Evolutionary conservation across 2,329 filamentous ascomycete species (phyloP).

Genomic region (Botrytis cinerea): DNA sequence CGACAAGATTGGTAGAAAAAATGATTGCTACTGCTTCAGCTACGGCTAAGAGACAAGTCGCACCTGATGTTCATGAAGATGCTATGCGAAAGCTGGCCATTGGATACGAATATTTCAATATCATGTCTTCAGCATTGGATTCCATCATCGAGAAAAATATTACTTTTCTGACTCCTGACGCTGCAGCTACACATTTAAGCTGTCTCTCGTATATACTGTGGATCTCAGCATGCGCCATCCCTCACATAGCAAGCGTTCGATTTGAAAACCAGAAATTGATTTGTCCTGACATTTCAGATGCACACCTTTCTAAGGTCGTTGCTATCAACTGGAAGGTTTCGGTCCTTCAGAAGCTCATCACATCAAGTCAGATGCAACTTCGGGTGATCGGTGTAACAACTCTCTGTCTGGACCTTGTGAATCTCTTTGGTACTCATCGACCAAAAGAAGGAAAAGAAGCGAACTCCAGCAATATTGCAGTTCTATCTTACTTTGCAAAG

Average conservation of each 20-base stretch:
- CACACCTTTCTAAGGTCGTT: constrained; percentile 34
- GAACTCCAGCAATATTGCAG: constrained; percentile 47
- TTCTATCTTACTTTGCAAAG: constrained; percentile 67
- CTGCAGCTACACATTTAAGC: constrained; percentile 45
- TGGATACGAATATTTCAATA: constrained; percentile 49
- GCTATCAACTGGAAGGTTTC: constrained; percentile 64
- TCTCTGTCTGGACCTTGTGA: constrained; percentile 71
- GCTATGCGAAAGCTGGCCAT: constrained; percentile 44
- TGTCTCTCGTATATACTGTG: constrained; percentile 51
- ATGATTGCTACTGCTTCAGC: constrained; percentile 32
- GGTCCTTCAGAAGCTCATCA: constrained; percentile 70
- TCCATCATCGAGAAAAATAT: constrained; percentile 57
- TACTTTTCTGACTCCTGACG: constrained; percentile 53
- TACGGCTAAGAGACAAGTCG: constrained; percentile 26
- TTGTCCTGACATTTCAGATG: constrained; percentile 35
- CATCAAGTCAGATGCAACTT: constrained; percentile 86
- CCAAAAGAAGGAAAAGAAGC: constrained; percentile 43
- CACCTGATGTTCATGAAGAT: constrained; percentile 32
- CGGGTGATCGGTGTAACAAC: constrained; percentile 75
- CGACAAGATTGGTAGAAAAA: constrained; percentile 34
- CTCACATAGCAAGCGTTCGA: constrained; percentile 28
- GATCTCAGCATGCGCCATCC: constrained; percentile 42
- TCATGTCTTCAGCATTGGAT: constrained; percentile 48
- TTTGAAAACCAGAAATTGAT: constrained; percentile 37
- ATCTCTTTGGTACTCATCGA: constrained; percentile 59